Percentiles rank a stretch among this genome's conserved stretches.
These are phyloP conservation scores for Pachyrhizus erosus DNA, from an alignment of 306 rosid species.

Conservation along the genomic window DNA sequence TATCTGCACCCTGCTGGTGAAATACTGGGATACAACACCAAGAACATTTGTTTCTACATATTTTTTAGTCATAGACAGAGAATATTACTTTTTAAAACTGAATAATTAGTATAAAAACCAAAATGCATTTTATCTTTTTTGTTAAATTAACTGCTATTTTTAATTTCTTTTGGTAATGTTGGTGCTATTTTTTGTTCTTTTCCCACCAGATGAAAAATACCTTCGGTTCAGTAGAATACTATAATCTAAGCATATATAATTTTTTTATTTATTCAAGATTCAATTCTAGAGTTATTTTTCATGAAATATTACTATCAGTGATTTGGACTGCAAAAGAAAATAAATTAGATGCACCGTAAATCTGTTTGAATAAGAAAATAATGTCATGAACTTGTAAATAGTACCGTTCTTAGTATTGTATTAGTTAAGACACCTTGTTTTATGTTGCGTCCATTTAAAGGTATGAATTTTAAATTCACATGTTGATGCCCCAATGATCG, in stretches of 20 bases:
- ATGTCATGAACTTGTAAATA: neutral
- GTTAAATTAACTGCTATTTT: neutral
- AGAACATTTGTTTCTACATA: neutral
- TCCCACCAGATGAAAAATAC: neutral
- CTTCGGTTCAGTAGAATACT: neutral
- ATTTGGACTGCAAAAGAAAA: neutral
- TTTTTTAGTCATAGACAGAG: neutral
- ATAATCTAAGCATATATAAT: neutral
- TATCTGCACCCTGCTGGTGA: conserved; percentile 23
- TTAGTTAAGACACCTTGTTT: neutral
- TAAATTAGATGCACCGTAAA: neutral
- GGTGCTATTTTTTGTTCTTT: neutral
- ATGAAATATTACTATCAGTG: neutral
- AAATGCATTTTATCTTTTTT: neutral
- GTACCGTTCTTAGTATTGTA: neutral
- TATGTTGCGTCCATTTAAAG: neutral
- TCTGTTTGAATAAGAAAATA: neutral
- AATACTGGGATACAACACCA: conserved; percentile 27
- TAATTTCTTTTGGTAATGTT: neutral
- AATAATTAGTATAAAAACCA: neutral
- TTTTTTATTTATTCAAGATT: neutral
- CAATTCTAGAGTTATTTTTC: neutral
- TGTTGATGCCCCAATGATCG: neutral
- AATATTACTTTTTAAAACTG: neutral
- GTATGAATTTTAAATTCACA: neutral